A percentile compares a stretch with the other conserved stretches of the same genome.
Conservation (phyloP, 2,329 filamentous ascomycete species). For the Xylariaceae sp. region DNA sequence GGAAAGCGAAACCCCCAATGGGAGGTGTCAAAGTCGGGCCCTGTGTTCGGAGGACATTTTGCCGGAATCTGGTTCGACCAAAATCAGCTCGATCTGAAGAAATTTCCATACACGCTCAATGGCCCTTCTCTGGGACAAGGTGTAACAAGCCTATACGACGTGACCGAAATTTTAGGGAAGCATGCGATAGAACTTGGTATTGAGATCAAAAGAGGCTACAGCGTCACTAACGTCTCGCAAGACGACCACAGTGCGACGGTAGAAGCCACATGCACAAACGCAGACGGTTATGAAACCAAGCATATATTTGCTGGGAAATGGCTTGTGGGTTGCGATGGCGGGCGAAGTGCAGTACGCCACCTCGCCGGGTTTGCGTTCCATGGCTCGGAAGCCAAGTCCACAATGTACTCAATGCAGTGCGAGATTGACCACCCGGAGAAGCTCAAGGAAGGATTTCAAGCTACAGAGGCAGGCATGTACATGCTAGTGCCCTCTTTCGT, state of each 20-base stretch:
- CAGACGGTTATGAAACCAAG: neutral
- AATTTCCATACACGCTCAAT: constrained; percentile 32
- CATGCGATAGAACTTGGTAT: constrained; percentile 29
- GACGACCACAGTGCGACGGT: constrained; percentile 23
- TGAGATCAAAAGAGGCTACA: constrained; percentile 26
- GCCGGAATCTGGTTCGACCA: constrained; percentile 30
- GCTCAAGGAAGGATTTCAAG: constrained; percentile 27
- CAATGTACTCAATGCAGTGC: constrained; percentile 33
- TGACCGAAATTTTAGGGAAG: constrained; percentile 2
- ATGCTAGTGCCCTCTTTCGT: constrained; percentile 5
- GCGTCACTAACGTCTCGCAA: constrained; percentile 21
- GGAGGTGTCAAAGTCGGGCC: constrained; percentile 24
- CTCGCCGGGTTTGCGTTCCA: constrained; percentile 36
- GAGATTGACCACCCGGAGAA: constrained; percentile 33
- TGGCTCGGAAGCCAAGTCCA: constrained; percentile 37
- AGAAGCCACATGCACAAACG: constrained; percentile 3
- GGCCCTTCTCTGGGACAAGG: constrained; percentile 26
- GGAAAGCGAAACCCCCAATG: constrained; percentile 6
- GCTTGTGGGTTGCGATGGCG: constrained; percentile 44
- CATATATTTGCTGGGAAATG: constrained; percentile 29
- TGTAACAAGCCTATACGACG: constrained; percentile 17
- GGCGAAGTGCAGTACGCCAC: constrained; percentile 38
- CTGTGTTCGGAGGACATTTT: constrained; percentile 35
- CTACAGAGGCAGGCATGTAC: constrained; percentile 29
- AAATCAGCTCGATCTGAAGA: constrained; percentile 27